phyloP scores from a whole-genome alignment of 2,329 filamentous ascomycete species.

The Aureobasidium sp. region DNA sequence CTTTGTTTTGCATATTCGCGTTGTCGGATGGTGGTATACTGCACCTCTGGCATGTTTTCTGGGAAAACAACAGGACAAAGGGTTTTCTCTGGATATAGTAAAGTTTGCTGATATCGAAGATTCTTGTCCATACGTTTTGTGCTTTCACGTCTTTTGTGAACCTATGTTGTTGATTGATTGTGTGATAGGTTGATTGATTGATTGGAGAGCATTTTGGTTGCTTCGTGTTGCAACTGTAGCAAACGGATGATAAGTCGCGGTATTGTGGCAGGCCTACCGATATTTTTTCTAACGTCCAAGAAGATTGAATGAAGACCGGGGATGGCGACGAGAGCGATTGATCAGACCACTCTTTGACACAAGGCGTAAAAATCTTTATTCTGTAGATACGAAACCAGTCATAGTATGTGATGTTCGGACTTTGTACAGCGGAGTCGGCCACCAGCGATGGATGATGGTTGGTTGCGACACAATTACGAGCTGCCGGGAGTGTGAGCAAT shows the following conservation, averaged over 20 bases:
- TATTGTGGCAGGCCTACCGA: background rate
- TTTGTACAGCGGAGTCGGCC: background rate
- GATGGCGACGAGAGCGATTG: background rate
- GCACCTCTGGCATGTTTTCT: constrained; percentile 1
- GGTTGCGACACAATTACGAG: background rate
- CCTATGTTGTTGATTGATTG: background rate
- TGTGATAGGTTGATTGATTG: too few species aligned
- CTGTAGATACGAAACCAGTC: background rate
- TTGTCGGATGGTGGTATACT: background rate
- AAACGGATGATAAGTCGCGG: background rate
- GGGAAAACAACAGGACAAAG: background rate
- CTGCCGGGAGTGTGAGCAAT: constrained; percentile 5
- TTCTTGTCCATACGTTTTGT: background rate
- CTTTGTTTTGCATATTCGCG: background rate
- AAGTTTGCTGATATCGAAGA: background rate
- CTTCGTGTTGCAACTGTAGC: background rate
- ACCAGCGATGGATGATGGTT: background rate
- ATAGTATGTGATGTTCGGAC: background rate
- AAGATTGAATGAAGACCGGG: background rate
- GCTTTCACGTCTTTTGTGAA: background rate
- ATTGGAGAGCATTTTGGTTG: background rate
- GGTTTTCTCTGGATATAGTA: background rate
- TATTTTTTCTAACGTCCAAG: background rate
- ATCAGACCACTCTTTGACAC: background rate
- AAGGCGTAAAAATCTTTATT: background rate